Base-by-base conservation (phyloP, 2,329 filamentous ascomycete genomes). In the Aspergillus tamarii region DNA sequence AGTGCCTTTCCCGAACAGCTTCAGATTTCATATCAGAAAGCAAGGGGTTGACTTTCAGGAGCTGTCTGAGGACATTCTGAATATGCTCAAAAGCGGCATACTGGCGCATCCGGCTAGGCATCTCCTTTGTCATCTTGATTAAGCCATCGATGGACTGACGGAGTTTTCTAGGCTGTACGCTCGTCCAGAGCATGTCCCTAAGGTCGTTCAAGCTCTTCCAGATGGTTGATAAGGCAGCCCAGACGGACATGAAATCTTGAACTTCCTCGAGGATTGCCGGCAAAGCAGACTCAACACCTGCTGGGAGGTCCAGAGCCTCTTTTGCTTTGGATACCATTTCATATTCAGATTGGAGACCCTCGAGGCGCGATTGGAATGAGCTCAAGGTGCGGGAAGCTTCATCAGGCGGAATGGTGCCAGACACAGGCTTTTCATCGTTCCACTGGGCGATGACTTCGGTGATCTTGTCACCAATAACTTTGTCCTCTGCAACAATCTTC, bases 61-160 rank as follows among this genome's bases (percentile, higher is more conserved):
- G 86, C 66, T 94, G 90, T 52, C 93, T 91, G 46, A 99, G 87
- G 34, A 96, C 91, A 67, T 88, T 93, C 76, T 99, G 96, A 45
- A 99, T 93, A 74, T 99, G 94, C 78, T 99, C 96, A 76, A 99
- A 99, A n/a, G 96, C 96, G 70, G 96, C 94, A 78, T 99, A 99
- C 75, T 99, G 96, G 65, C 96, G 90, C 94, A 99, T 98, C 64
- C 95, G 90, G 79, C 93, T 97, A 0, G 96, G 95, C 95, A 99
- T 98, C 67, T 98, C 94, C 81, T 97, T 98, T 41, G 94, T 98
- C 87, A 96, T 96, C 83, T 97, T 97, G 77, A 98, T 92, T 59
- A 98, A 86, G 55, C 91, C 90, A 74, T 99, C 94, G 57, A 99
- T 89, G 66, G 92, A 91, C 70, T 91, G 88, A 43, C 95, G 89